These are phyloP conservation scores for Corylus heterophylla DNA, from an alignment of 306 rosid genomes.

Conservation along the genomic window DNA sequence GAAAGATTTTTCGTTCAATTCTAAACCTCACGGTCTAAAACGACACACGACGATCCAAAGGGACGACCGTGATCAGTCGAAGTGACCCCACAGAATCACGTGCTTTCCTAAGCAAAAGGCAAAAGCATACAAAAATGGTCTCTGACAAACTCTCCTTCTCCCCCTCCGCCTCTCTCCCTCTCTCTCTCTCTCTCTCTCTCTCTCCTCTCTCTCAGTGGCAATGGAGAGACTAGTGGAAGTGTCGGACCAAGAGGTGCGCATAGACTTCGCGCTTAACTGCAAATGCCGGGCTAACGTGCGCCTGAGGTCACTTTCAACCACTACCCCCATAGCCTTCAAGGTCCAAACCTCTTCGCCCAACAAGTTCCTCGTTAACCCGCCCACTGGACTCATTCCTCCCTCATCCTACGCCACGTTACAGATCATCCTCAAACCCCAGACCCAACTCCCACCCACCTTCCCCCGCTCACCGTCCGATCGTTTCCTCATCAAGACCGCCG, in stretches of 20 bases:
- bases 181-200: neutral
- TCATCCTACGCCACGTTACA: conserved; percentile 59
- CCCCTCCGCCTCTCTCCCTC: too few species aligned
- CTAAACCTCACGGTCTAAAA: neutral
- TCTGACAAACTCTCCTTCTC: neutral
- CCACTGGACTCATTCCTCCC: conserved; percentile 60
- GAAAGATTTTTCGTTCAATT: too few species aligned
- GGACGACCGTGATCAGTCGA: neutral
- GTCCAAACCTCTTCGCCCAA: conserved; percentile 75
- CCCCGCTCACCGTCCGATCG: conserved; percentile 78
- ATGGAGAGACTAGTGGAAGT: conserved; percentile 56
- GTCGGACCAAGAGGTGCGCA: conserved; percentile 60
- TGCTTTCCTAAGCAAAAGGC: neutral
- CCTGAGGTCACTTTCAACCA: conserved; percentile 45
- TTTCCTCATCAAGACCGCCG: conserved; percentile 58
- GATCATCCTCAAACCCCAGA: conserved; percentile 75
- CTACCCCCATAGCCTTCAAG: conserved; percentile 61
- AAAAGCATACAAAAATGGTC: neutral
- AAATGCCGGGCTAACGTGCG: conserved; percentile 69
- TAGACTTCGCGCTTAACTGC: conserved; percentile 52
- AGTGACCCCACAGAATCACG: conserved; percentile 25
- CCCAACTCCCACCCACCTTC: conserved; percentile 51
- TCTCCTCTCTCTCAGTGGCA: neutral
- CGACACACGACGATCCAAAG: neutral
- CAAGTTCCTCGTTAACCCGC: conserved; percentile 79